Conservation (phyloP, 2,329 filamentous ascomycete genomes). For the Paecilomyces niveus region DNA sequence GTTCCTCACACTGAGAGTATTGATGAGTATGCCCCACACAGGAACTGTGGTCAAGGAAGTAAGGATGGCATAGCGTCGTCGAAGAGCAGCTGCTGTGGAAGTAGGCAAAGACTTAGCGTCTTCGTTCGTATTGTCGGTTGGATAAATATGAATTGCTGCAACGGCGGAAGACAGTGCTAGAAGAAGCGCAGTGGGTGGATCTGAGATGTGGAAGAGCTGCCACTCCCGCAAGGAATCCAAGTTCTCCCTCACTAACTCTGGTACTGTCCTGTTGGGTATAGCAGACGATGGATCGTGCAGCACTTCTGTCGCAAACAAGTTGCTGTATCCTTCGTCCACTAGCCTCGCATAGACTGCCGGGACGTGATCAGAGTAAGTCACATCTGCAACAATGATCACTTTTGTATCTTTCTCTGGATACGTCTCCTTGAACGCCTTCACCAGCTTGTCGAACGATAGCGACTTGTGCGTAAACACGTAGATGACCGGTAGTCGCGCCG, state of each 20-base stretch:
- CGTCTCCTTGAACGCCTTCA: conserved; percentile 57
- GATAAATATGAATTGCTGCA: conserved; percentile 68
- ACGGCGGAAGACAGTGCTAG: conserved; percentile 82
- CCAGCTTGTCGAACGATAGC: conserved; percentile 55
- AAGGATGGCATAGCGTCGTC: conserved; percentile 81
- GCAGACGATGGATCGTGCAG: conserved; percentile 69
- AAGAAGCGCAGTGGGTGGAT: conserved; percentile 73
- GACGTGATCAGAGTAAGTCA: conserved; percentile 77
- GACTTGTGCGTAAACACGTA: conserved; percentile 77
- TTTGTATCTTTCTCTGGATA: conserved; percentile 60
- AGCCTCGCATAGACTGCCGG: conserved; percentile 50
- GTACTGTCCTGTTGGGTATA: conserved; percentile 76
- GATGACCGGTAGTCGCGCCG: conserved; percentile 76
- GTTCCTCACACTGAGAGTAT: conserved; percentile 86
- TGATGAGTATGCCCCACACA: conserved; percentile 89
- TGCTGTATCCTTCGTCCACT: conserved; percentile 57
- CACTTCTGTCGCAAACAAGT: conserved; percentile 63
- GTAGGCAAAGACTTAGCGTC: conserved; percentile 39
- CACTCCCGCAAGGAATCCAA: conserved; percentile 54
- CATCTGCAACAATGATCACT: conserved; percentile 78
- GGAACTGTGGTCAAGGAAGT: conserved; percentile 72
- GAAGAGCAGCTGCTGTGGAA: conserved; percentile 54
- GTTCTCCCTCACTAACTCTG: conserved; percentile 40
- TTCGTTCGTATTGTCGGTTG: conserved; percentile 40
- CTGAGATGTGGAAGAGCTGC: conserved; percentile 76